Conservation (phyloP, 805 yeast genomes). For the Candida silvatica region DNA sequence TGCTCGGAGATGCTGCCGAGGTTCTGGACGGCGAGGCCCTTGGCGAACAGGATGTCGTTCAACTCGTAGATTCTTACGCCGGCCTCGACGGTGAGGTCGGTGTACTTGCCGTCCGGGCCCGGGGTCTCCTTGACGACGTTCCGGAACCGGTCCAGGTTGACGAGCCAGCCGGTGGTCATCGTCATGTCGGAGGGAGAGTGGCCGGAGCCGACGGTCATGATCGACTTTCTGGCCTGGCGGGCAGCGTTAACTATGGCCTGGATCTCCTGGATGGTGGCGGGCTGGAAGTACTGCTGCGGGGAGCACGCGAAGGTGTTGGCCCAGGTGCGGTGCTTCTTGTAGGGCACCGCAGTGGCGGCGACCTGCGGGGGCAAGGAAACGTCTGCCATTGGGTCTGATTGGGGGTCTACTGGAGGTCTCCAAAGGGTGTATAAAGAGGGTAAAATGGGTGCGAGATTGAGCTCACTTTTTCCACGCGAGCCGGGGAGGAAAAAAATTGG, state of each 20-base stretch:
- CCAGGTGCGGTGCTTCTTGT: constrained; percentile 63
- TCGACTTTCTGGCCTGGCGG: constrained; percentile 44
- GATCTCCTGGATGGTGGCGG: constrained; percentile 61
- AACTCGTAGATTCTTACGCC: constrained; percentile 75
- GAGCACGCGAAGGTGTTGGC: constrained; percentile 78
- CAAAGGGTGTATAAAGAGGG: neutral
- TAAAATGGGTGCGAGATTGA: too few species aligned
- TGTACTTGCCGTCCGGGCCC: constrained; percentile 52
- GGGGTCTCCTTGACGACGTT: constrained; percentile 36
- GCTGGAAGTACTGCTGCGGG: constrained; percentile 78
- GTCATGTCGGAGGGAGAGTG: constrained; percentile 93
- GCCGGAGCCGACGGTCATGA: constrained; percentile 86
- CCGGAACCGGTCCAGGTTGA: constrained; percentile 73
- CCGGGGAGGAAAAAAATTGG: neutral
- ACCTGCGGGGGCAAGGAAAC: constrained; percentile 17
- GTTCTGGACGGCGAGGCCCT: constrained; percentile 77
- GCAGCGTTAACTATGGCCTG: constrained; percentile 61
- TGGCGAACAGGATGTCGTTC: constrained; percentile 52
- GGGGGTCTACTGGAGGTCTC: neutral
- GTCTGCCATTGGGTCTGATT: neutral
- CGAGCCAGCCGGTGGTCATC: constrained; percentile 80
- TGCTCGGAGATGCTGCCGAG: constrained; percentile 93
- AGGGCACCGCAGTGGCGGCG: constrained; percentile 27
- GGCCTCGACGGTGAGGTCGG: constrained; percentile 92
- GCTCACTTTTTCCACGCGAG: neutral